These are phyloP conservation scores for Haplosporangium gracile DNA, from an alignment of 192 early-diverging fungal species.

Conservation along the genomic window DNA sequence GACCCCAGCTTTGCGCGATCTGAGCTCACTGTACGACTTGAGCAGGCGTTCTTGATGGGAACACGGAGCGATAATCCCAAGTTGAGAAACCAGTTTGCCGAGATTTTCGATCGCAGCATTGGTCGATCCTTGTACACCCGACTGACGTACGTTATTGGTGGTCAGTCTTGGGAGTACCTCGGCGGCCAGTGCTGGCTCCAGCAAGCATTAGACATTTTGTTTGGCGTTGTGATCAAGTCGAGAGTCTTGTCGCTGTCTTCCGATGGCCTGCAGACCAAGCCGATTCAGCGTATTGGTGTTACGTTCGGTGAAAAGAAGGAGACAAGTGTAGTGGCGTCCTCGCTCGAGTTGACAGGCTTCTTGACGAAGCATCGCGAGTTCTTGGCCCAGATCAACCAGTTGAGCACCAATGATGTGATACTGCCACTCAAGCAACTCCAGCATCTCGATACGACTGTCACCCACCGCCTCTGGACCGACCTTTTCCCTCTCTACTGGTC, in stretches of 20 bases:
- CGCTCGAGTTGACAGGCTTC: constrained; percentile 59
- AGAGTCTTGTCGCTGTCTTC: constrained; percentile 51
- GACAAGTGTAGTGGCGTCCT: constrained; percentile 23
- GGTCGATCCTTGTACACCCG: constrained; percentile 76
- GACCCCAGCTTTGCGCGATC: constrained; percentile 85
- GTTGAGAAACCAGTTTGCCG: constrained; percentile 84
- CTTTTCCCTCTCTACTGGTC: constrained; percentile 92
- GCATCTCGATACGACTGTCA: constrained; percentile 73
- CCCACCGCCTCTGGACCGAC: constrained; percentile 84
- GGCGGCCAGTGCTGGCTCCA: constrained; percentile 91
- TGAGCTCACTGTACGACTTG: constrained; percentile 93
- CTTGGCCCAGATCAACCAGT: constrained; percentile 64
- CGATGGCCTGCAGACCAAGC: constrained; percentile 62
- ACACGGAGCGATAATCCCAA: constrained; percentile 84
- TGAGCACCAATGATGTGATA: constrained; percentile 65
- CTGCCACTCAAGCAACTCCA: constrained; percentile 74
- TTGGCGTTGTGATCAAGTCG: constrained; percentile 73
- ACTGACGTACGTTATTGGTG: constrained; percentile 89
- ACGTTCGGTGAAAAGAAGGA: constrained; percentile 16
- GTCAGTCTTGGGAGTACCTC: constrained; percentile 97
- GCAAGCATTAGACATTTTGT: constrained; percentile 89
- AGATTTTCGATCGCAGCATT: constrained; percentile 86
- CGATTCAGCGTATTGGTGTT: constrained; percentile 50
- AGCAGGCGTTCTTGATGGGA: constrained; percentile 95
- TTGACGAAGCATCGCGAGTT: constrained; percentile 73